A percentile compares a stretch with the other conserved stretches of the same genome.
phyloP scores from a whole-genome alignment of 1,139 yeast species.

The Lodderomyces pseudojiufengensis region DNA sequence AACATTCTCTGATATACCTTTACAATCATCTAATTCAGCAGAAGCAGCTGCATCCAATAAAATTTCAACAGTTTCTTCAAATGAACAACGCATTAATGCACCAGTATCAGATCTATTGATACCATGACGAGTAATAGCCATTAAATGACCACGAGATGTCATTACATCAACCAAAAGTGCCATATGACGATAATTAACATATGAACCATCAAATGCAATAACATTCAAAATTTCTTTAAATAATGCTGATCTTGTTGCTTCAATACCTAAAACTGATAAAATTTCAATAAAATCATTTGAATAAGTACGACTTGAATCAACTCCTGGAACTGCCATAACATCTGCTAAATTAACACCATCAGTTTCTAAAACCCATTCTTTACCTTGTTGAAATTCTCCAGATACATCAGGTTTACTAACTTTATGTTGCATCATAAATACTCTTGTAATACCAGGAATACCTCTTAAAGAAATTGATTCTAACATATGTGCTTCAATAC shows the following conservation, averaged over 20 bases:
- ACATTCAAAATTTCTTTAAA: conserved; percentile 93
- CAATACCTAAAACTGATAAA: conserved; percentile 93
- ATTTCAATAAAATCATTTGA: conserved; percentile 97
- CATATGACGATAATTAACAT: conserved; percentile 97
- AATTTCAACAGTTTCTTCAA: conserved; percentile 98
- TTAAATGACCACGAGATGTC: conserved; percentile 98
- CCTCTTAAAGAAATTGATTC: conserved; percentile 94
- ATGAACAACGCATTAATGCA: conserved; percentile 98
- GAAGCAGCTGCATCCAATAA: conserved; percentile 96
- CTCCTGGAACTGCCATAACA: conserved; percentile 94
- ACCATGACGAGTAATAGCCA: conserved; percentile 99
- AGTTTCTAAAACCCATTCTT: conserved; percentile 98
- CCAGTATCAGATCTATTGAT: conserved; percentile 98
- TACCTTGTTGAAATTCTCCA: conserved; percentile 85
- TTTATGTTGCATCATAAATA: conserved; percentile 92
- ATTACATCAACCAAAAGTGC: conserved; percentile 95
- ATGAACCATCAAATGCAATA: conserved; percentile 98
- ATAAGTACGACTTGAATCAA: conserved; percentile 83
- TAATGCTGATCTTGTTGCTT: conserved; percentile 94
- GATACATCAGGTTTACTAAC: conserved; percentile 70
- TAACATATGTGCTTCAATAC: conserved; percentile 94
- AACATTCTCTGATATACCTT: conserved; percentile 97
- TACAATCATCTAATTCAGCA: conserved; percentile 96
- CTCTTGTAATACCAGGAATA: conserved; percentile 90
- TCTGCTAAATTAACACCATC: conserved; percentile 97